phyloP scores from a whole-genome alignment of 2,329 filamentous ascomycete genomes.

The Aurifilum marmelostoma region DNA sequence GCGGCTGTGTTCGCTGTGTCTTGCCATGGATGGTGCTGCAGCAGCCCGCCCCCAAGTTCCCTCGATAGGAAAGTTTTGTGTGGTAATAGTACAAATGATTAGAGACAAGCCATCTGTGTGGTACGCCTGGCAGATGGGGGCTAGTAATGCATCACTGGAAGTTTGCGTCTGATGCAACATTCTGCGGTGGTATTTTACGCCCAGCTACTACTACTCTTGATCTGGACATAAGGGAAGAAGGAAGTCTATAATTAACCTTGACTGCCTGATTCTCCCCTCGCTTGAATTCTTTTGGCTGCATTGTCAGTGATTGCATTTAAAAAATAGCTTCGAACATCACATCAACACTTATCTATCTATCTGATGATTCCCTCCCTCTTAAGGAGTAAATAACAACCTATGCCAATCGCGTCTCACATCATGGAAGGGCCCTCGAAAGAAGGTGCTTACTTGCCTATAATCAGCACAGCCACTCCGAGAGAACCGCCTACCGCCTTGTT shows the following conservation, averaged over 20 bases:
- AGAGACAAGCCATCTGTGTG: background rate
- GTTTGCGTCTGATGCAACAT: background rate
- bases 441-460: background rate
- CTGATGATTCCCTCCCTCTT: too few species aligned
- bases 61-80: background rate
- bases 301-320: too few species aligned
- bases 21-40: background rate
- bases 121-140: background rate
- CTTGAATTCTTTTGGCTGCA: background rate
- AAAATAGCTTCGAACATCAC: too few species aligned
- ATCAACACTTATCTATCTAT: too few species aligned
- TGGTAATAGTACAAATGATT: background rate
- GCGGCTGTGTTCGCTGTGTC: background rate
- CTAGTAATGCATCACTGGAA: background rate
- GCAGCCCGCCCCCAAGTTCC: background rate
- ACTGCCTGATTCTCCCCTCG: background rate
- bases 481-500: background rate
- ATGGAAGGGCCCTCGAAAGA: slow-evolving; percentile 5
- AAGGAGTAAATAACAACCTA: background rate
- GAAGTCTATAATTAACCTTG: background rate
- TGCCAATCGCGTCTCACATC: background rate
- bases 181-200: background rate
- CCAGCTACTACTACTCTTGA: background rate
- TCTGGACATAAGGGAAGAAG: background rate
- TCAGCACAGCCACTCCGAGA: background rate